Conservation (phyloP, 306 rosid species). For the Gynostemma pentaphyllum region DNA sequence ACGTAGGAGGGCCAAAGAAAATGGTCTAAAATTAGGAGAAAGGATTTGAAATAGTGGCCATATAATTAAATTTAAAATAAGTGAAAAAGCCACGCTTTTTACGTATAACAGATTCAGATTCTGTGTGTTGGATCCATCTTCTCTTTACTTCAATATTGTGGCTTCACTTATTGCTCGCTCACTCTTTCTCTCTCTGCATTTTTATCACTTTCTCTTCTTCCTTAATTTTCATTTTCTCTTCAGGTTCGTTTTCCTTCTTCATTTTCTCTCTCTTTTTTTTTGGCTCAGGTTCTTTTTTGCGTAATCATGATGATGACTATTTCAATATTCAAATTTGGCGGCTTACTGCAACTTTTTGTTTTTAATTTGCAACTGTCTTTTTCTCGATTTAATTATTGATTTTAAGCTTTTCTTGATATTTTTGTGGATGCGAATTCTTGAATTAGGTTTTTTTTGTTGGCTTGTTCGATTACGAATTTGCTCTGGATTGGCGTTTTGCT, state of each 20-base stretch:
- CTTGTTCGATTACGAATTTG: neutral
- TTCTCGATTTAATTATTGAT: neutral
- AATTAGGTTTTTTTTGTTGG: neutral
- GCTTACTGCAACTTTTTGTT: neutral
- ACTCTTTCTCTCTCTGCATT: neutral
- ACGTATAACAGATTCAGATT: too few species aligned
- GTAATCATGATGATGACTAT: neutral
- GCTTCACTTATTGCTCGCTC: conserved; percentile 35
- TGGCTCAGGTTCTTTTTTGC: neutral
- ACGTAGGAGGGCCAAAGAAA: too few species aligned
- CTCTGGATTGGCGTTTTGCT: neutral
- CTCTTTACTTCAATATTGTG: conserved; percentile 41
- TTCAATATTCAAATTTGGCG: neutral
- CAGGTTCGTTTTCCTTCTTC: neutral
- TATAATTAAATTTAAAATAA: too few species aligned
- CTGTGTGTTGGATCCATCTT: too few species aligned
- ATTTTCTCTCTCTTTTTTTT: neutral
- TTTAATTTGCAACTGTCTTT: neutral
- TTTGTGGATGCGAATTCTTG: neutral
- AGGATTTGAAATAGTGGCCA: too few species aligned
- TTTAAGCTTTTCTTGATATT: neutral
- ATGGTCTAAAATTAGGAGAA: too few species aligned
- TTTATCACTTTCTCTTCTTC: neutral
- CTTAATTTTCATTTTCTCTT: neutral
- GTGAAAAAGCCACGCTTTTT: too few species aligned